Evolutionary conservation across 2,329 filamentous ascomycete species (phyloP).

Genomic region (Talaromyces amestolkiae): DNA sequence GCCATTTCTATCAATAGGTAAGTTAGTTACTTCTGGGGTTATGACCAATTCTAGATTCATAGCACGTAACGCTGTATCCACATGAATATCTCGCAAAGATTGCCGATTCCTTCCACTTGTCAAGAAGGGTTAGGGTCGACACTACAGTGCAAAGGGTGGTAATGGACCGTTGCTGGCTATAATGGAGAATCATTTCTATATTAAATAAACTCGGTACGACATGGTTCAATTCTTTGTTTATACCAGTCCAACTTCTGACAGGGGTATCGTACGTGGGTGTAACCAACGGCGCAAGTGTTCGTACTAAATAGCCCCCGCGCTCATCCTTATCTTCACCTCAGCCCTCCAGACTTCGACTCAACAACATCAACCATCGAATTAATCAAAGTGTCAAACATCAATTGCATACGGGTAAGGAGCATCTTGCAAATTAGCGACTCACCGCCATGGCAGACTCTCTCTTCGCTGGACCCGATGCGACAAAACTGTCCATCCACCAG

Average conservation of each 20-base stretch:
- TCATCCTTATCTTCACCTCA: background rate
- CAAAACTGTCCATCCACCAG: slow-evolving; percentile 6
- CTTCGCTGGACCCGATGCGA: background rate
- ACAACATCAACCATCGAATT: background rate
- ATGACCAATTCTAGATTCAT: background rate
- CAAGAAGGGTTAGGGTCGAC: background rate
- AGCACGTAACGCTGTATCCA: background rate
- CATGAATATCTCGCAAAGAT: background rate
- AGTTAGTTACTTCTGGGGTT: background rate
- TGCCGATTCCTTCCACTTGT: background rate
- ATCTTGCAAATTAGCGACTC: background rate
- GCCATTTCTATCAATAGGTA: background rate
- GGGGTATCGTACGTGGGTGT: background rate
- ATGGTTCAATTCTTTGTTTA: background rate
- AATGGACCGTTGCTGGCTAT: background rate
- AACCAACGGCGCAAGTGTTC: background rate
- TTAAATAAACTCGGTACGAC: background rate
- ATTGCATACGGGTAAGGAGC: background rate
- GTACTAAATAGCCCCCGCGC: slow-evolving; percentile 6
- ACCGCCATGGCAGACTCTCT: background rate
- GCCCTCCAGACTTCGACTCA: background rate
- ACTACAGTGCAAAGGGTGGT: background rate
- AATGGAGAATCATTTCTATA: background rate
- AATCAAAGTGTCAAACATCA: background rate
- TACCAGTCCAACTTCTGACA: background rate